Conservation (phyloP, 2,329 filamentous ascomycete species). For the Talaromyces sp. region DNA sequence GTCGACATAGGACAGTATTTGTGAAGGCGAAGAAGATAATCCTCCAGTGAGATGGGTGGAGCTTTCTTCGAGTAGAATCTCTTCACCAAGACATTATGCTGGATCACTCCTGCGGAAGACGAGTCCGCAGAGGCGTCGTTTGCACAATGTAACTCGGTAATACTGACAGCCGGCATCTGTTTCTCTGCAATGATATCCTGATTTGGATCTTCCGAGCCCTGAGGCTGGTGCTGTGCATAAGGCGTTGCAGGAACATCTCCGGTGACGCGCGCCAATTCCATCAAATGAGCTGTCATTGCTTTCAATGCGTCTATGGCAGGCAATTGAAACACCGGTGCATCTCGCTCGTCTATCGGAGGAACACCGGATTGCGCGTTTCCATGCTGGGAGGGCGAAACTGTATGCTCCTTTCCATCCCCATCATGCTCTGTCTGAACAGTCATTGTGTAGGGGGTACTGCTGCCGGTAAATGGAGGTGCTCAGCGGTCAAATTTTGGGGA, state of each 20-base stretch:
- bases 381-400: constrained; percentile 13
- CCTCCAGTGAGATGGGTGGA: constrained; percentile 76
- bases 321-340: constrained; percentile 61
- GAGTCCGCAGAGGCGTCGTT: constrained; percentile 56
- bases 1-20: constrained; percentile 91
- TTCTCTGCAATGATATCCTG: constrained; percentile 13
- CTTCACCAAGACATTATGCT: constrained; percentile 81
- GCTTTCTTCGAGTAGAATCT: constrained; percentile 91
- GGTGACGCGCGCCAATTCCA: constrained; percentile 45
- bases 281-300: constrained; percentile 70
- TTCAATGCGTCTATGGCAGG: constrained; percentile 72
- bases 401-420: constrained; percentile 23
- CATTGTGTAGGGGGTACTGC: constrained; percentile 24
- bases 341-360: constrained; percentile 20
- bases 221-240: constrained; percentile 9
- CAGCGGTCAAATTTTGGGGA: constrained; percentile 15
- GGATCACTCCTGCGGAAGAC: constrained; percentile 69
- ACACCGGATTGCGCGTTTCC: constrained; percentile 20
- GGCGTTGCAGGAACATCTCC: constrained; percentile 73
- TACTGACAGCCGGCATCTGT: constrained; percentile 23
- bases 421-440: constrained; percentile 24
- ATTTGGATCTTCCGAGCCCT: neutral
- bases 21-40: constrained; percentile 85
- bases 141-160: constrained; percentile 38
- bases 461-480: constrained; percentile 1